Evolutionary conservation across 1,284 basidiomycete species (phyloP).

Genomic region (Sporisorium scitamineum): DNA sequence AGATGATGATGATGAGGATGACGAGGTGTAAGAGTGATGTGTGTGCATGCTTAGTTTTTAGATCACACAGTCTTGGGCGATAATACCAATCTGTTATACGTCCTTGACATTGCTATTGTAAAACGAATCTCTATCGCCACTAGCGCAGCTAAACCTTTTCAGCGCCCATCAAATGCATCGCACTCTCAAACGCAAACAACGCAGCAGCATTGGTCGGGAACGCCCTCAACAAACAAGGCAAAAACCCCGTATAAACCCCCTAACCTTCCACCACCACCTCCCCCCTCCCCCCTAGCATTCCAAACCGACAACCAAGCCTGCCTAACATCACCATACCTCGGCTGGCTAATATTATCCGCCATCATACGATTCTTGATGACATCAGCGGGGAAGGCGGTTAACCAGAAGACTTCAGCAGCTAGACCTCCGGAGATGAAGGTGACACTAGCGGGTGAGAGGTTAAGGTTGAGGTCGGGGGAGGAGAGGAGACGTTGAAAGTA

Average conservation of each 20-base stretch:
- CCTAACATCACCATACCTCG: constrained; percentile 55
- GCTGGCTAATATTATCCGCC: constrained; percentile 73
- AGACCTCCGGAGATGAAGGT: constrained; percentile 77
- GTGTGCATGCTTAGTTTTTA: no score
- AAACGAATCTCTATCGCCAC: neutral
- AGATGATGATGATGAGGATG: constrained; percentile 28
- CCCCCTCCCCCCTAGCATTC: constrained; percentile 38
- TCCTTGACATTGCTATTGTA: neutral
- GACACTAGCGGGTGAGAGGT: constrained; percentile 76
- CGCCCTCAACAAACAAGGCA: constrained; percentile 60
- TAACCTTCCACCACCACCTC: constrained; percentile 16
- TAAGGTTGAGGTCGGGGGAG: constrained; percentile 63
- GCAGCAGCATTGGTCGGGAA: constrained; percentile 67
- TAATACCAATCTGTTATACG: neutral
- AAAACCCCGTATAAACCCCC: constrained; percentile 61
- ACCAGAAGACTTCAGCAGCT: constrained; percentile 69
- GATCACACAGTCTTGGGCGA: no score
- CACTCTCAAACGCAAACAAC: constrained; percentile 64
- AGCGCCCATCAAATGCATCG: constrained; percentile 63
- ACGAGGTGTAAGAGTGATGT: neutral
- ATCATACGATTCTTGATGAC: constrained; percentile 75
- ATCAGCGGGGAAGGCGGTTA: constrained; percentile 80
- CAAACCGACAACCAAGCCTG: constrained; percentile 46
- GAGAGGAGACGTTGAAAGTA: constrained; percentile 52
- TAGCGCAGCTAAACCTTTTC: constrained; percentile 30